Conservation (phyloP, 164 flowering plant species). For the Magnolia officinalis region DNA sequence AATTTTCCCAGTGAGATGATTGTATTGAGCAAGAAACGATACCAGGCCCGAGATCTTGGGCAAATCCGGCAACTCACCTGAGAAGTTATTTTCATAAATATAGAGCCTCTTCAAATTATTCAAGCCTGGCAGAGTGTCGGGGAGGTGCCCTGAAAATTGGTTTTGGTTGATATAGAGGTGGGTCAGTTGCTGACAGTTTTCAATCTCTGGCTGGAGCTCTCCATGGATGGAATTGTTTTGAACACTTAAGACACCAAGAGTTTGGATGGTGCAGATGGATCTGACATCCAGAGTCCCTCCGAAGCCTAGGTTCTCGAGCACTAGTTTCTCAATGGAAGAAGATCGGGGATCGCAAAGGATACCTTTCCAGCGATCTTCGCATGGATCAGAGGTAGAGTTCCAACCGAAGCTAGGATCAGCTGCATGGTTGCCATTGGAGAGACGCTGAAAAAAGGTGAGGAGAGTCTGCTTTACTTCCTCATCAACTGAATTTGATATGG, state of each 20-base stretch:
- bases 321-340: conserved; percentile 17
- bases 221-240: conserved; percentile 38
- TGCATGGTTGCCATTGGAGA: conserved; percentile 12
- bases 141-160: conserved; percentile 35
- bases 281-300: conserved; percentile 31
- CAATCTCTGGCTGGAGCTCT: conserved; percentile 28
- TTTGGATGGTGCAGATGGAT: conserved; percentile 28
- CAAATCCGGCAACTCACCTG: conserved; percentile 48
- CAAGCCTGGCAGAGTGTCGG: conserved; percentile 29
- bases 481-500: conserved; percentile 21
- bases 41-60: conserved; percentile 37
- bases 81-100: conserved; percentile 36
- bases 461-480: conserved; percentile 25
- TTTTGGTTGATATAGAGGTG: conserved; percentile 31
- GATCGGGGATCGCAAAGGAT: conserved; percentile 20
- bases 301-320: conserved; percentile 27
- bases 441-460: conserved; percentile 22
- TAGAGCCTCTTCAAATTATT: conserved; percentile 37
- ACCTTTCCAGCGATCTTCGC: conserved; percentile 37
- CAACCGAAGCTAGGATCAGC: conserved; percentile 28
- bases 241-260: conserved; percentile 37
- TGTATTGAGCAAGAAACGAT: conserved; percentile 41
- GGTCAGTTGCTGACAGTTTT: conserved; percentile 40
- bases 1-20: conserved; percentile 38
- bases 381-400: conserved; percentile 43